Conservation (phyloP, 106 monocot species). For the Ottelia alismoides region DNA sequence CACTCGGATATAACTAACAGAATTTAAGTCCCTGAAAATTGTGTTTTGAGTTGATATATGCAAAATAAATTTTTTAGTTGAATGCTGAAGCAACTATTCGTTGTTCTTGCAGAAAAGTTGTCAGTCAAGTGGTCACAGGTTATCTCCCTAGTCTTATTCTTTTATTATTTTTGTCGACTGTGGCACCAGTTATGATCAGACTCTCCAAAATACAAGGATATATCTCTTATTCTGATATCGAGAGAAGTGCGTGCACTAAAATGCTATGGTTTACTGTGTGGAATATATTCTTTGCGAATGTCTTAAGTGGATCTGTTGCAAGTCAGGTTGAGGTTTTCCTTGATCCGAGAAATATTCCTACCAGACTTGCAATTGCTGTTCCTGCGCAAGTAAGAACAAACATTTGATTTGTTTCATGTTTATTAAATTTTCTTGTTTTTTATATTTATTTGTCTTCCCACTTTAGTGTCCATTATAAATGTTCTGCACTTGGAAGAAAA, state of each 20-base stretch:
- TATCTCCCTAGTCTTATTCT: conserved; percentile 97
- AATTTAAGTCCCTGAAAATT: too few relatives aligned
- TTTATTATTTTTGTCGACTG: conserved; percentile 41
- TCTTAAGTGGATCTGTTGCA: conserved; percentile 73
- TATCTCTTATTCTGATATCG: conserved; percentile 70
- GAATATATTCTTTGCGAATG: conserved; percentile 91
- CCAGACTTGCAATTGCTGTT: conserved; percentile 63
- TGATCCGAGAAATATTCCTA: conserved; percentile 74
- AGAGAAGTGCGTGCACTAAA: conserved; percentile 85
- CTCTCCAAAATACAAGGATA: conserved; percentile 96
- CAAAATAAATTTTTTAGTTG: too few relatives aligned
- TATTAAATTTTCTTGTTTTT: too few relatives aligned
- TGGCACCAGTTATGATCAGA: conserved; percentile 83
- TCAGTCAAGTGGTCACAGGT: conserved; percentile 90
- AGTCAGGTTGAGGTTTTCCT: conserved; percentile 45
- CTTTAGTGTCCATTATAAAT: too few relatives aligned
- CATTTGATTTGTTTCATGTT: too few relatives aligned
- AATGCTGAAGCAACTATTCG: too few relatives aligned
- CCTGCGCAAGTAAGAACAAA: conserved; percentile 93
- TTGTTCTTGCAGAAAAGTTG: conserved; percentile 50
- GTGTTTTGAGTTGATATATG: too few relatives aligned
- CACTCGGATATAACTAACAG: too few relatives aligned
- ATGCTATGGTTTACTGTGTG: conserved; percentile 92
- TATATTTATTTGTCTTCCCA: too few relatives aligned
- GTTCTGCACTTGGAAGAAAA: too few relatives aligned